Base-by-base conservation (phyloP, 305 asterid species). In the Ajuga reptans region DNA sequence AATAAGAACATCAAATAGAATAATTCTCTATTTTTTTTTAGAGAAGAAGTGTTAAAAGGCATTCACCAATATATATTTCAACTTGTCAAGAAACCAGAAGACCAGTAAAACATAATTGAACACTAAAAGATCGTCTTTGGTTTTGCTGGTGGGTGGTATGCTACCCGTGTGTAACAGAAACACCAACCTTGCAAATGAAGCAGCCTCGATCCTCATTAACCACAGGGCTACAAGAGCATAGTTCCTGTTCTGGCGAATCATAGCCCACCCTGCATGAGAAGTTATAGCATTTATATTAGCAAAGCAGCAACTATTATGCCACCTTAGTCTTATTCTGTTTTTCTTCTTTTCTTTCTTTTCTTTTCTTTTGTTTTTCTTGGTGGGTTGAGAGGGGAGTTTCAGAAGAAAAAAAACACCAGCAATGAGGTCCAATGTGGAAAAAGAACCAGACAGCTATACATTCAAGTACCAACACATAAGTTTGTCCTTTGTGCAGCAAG, bases 181-280 rank as follows among this genome's bases (percentile, higher is more conserved):
- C 55, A 82, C 90, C 41, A 76, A 82, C 90, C 85, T 81, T 73
- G 69, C 50, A 54, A 53, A 77, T 78, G 56, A 55, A 45, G 75
- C 76, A 56, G 47, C 65, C 59, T 31, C 4, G 68, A 63, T 75
- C 80, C 53, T 51, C 68, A 47, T 47, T 66, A 29, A 49, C 76
- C 56, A 45, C 39, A 63, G 72, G 72, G 71, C 47, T 43, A 67
- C 95, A 87, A 66, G 88, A 81, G 76, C 96, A 89, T 62, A 84
- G 88, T 69, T 83, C 90, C 77, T 79, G 84, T 73, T 82, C 85
- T 11, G 83, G 84, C 10, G 82, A 83, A 78, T 77, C 80, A 74
- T 75, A 76, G 24, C 65, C 69, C 52, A 73, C 52, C 83, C 96
- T 89, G 86, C 79, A 82, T 17, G 46, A 66, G 61, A 68, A 46